phyloP scores from a whole-genome alignment of 495 filamentous ascomycete genomes.

The Penicillium maclennaniae region DNA sequence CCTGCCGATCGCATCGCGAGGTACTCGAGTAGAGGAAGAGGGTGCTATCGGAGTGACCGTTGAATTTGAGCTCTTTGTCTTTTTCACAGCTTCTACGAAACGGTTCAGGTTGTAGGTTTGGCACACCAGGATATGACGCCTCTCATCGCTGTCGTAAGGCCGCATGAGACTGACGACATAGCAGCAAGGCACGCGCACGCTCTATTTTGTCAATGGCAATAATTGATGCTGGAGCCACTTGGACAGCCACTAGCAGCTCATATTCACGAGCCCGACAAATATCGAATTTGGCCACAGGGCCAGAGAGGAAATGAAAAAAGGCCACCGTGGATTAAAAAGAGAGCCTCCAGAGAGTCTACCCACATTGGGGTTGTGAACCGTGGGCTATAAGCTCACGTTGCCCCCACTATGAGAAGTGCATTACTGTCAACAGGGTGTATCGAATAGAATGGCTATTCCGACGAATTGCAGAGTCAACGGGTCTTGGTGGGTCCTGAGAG shows the following conservation, averaged over 20 bases:
- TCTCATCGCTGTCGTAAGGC: background rate
- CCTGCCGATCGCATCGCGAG: constrained; percentile 7
- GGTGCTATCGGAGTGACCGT: too few species aligned
- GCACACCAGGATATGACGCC: background rate
- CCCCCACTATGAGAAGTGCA: too few species aligned
- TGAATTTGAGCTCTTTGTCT: background rate
- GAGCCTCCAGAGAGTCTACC: too few species aligned
- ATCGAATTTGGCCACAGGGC: background rate
- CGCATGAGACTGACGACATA: background rate
- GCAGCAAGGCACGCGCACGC: background rate
- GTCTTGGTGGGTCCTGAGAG: too few species aligned
- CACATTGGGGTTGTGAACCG: too few species aligned
- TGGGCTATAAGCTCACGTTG: too few species aligned
- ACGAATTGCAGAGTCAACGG: too few species aligned
- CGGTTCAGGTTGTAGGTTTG: background rate
- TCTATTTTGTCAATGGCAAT: background rate
- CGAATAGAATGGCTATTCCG: too few species aligned
- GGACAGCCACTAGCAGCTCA: background rate
- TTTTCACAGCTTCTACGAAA: background rate
- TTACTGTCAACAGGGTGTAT: too few species aligned
- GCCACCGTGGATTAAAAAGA: too few species aligned
- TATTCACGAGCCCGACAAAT: background rate
- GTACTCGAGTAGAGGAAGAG: background rate
- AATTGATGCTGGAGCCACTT: background rate
- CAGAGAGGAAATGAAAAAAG: too few species aligned